Conservation (phyloP, 1,284 basidiomycete genomes). For the Trametes polyzona region DNA sequence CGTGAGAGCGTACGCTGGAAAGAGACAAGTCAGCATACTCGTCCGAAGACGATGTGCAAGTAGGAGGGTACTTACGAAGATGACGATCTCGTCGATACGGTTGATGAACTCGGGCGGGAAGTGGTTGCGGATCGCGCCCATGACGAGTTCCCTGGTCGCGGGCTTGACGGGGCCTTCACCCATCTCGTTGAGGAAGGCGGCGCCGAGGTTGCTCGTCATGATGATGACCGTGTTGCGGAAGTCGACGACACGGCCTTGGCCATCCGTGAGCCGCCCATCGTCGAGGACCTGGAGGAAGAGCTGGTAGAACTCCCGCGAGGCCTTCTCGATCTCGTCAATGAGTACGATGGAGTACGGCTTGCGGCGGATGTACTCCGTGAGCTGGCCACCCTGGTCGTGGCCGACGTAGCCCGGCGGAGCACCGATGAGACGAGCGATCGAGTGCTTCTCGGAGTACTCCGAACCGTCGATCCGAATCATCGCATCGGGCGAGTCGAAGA, state of each 20-base stretch:
- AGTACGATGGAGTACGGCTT: constrained; percentile 85
- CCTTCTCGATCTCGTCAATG: constrained; percentile 91
- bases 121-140: constrained; percentile 77
- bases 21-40: constrained; percentile 29
- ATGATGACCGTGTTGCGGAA: constrained; percentile 92
- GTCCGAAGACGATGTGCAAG: not conserved
- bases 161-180: constrained; percentile 72
- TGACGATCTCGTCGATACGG: constrained; percentile 87
- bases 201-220: constrained; percentile 93
- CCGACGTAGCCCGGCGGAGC: constrained; percentile 93
- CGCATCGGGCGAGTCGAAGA: constrained; percentile 90
- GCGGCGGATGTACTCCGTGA: constrained; percentile 90
- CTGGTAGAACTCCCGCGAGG: constrained; percentile 87
- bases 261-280: constrained; percentile 93
- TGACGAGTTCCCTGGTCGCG: constrained; percentile 69
- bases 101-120: constrained; percentile 96
- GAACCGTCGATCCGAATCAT: constrained; percentile 93
- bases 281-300: constrained; percentile 94
- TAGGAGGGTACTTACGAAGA: constrained; percentile 69
- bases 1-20: constrained; percentile 77
- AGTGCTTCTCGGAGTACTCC: constrained; percentile 94
- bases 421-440: constrained; percentile 88
- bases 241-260: constrained; percentile 78
- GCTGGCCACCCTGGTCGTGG: constrained; percentile 87
- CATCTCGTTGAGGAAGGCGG: constrained; percentile 78